Evolutionary conservation across 2,329 filamentous ascomycete species (phyloP).

Genomic region (Lachnellula hyalina): DNA sequence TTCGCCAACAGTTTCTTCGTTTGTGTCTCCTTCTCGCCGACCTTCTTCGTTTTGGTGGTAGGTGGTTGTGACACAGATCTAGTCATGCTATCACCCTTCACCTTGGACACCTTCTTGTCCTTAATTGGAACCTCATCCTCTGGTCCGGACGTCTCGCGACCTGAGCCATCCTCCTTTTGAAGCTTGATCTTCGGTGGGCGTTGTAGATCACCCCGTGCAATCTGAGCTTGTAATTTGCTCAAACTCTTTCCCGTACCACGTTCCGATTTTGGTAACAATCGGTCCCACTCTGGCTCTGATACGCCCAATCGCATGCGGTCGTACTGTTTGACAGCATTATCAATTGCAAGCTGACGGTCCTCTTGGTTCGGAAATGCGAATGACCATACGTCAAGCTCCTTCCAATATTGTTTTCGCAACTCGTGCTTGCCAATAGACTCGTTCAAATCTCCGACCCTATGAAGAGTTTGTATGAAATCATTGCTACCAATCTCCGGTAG

Average conservation of each 20-base stretch:
- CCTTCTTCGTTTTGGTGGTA: constrained; percentile 51
- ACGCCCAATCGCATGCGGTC: constrained; percentile 53
- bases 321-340: constrained; percentile 55
- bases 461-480: constrained; percentile 50
- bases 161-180: constrained; percentile 46
- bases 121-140: constrained; percentile 35
- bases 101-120: constrained; percentile 31
- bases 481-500: constrained; percentile 39
- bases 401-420: constrained; percentile 54
- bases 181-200: constrained; percentile 47
- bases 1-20: constrained; percentile 49
- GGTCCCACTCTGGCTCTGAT: constrained; percentile 56
- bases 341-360: constrained; percentile 54
- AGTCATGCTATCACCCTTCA: constrained; percentile 40
- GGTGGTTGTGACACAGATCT: constrained; percentile 48
- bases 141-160: constrained; percentile 33
- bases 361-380: constrained; percentile 51
- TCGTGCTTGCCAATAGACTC: constrained; percentile 46
- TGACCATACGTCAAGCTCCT: constrained; percentile 59
- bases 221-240: constrained; percentile 55
- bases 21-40: constrained; percentile 47
- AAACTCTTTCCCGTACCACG: constrained; percentile 55
- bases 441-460: constrained; percentile 54
- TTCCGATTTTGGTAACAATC: constrained; percentile 51
- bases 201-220: constrained; percentile 47